Percentiles rank a stretch among this genome's conserved stretches.
Evolutionary conservation across 345 rosid genomes (phyloP).

Genomic region (Rhizophora mangle): DNA sequence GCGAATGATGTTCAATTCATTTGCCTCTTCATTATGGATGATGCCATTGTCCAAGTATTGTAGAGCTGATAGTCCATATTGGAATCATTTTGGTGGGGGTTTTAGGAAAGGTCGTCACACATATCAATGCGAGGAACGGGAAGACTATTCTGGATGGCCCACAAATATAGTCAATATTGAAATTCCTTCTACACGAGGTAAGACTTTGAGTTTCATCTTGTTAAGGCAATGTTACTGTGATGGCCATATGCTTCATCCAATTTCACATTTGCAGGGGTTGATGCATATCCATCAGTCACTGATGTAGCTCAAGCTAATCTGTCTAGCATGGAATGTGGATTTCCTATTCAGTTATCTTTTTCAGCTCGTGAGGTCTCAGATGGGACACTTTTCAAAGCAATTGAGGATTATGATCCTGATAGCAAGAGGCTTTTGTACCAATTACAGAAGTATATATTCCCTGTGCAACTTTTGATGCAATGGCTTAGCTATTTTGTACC

Average conservation of each 20-base stretch:
- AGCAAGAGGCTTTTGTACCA: constrained; percentile 81
- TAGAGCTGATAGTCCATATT: constrained; percentile 58
- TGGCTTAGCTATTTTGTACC: background rate
- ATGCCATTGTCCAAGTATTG: constrained; percentile 89
- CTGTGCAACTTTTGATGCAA: background rate
- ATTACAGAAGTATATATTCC: constrained; percentile 58
- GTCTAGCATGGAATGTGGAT: constrained; percentile 83
- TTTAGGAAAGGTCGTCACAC: constrained; percentile 48
- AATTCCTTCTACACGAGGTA: constrained; percentile 77
- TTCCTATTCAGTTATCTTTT: constrained; percentile 85
- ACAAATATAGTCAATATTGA: constrained; percentile 90
- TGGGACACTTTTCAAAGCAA: constrained; percentile 93
- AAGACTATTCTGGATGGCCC: constrained; percentile 97
- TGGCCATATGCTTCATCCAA: constrained; percentile 20
- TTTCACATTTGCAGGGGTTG: constrained; percentile 40
- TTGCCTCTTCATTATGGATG: constrained; percentile 88
- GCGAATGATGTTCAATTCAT: constrained; percentile 81
- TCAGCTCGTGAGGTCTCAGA: constrained; percentile 94
- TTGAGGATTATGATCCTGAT: constrained; percentile 92
- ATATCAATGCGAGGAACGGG: constrained; percentile 76
- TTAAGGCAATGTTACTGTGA: constrained; percentile 11
- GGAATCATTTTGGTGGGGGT: constrained; percentile 67
- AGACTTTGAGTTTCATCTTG: constrained; percentile 18
- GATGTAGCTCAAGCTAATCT: constrained; percentile 58
- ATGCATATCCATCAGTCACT: constrained; percentile 66